Percentiles rank a stretch among this genome's conserved stretches.
These are phyloP conservation scores for Penicillium sp. DNA, from an alignment of 2,329 filamentous ascomycete genomes.

Conservation along the genomic window DNA sequence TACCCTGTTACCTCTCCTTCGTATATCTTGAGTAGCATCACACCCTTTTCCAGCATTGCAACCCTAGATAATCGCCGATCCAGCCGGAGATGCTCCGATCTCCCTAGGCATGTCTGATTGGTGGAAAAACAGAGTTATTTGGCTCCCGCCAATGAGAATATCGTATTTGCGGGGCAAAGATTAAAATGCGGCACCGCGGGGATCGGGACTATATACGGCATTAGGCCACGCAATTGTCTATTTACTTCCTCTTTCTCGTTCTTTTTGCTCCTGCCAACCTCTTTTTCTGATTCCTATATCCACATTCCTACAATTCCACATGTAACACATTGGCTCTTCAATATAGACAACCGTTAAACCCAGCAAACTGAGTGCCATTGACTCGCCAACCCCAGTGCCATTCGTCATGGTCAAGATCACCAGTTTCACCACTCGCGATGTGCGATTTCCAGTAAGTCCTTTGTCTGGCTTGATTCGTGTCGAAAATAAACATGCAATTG, in stretches of 20 bases:
- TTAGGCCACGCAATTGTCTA: slow-evolving; percentile 3
- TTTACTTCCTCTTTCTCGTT: slow-evolving; percentile 1
- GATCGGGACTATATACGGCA: slow-evolving; percentile 21
- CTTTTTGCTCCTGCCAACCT: neutral
- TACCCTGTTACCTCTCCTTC: too few species aligned
- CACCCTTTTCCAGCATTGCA: neutral
- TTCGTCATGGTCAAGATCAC: slow-evolving; percentile 59
- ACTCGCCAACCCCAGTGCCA: neutral
- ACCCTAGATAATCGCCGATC: slow-evolving; percentile 6
- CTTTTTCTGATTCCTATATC: neutral
- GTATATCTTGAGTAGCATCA: neutral
- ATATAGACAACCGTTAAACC: slow-evolving; percentile 1
- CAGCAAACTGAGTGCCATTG: slow-evolving; percentile 7
- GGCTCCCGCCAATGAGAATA: slow-evolving; percentile 23
- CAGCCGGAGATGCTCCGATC: slow-evolving; percentile 20
- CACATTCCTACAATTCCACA: too few species aligned
- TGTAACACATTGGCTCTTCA: too few species aligned
- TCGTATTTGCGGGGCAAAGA: slow-evolving; percentile 5
- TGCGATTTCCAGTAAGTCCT: slow-evolving; percentile 59
- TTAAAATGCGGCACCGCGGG: slow-evolving; percentile 16
- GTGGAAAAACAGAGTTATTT: slow-evolving; percentile 17
- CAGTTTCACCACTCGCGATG: slow-evolving; percentile 64
- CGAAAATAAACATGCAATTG: neutral
- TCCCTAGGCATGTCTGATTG: slow-evolving; percentile 11
- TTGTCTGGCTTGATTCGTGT: neutral